A percentile compares a stretch with the other conserved stretches of the same genome.
These are phyloP conservation scores for Penstemon davidsonii DNA, from an alignment of 257 asterid species.

Conservation along the genomic window DNA sequence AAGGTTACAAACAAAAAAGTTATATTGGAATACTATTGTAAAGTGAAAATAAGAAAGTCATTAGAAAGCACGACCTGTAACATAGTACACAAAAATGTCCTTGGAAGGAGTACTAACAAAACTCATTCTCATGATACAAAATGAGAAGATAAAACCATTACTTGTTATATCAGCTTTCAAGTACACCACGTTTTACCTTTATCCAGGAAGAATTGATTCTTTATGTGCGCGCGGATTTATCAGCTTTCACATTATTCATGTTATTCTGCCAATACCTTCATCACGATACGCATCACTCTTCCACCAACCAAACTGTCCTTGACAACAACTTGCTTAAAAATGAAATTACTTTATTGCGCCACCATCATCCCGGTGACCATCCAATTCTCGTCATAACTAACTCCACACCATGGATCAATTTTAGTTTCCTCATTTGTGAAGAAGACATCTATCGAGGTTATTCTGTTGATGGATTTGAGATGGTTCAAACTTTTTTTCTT, in stretches of 20 bases:
- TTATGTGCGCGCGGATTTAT: constrained; percentile 79
- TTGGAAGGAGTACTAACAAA: not conserved
- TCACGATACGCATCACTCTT: constrained; percentile 31
- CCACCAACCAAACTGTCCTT: constrained; percentile 14
- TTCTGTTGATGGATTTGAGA: too few species aligned
- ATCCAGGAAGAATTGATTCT: constrained; percentile 84
- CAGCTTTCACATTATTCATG: constrained; percentile 97
- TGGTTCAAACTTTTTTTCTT: too few species aligned
- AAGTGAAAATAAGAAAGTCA: constrained; percentile 15
- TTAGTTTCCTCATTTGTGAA: too few species aligned
- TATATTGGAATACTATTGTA: constrained; percentile 27
- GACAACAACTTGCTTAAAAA: constrained; percentile 15
- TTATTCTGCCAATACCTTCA: constrained; percentile 98
- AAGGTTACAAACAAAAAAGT: constrained; percentile 24
- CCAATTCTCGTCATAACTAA: constrained; percentile 83
- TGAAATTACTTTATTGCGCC: constrained; percentile 83
- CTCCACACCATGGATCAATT: constrained; percentile 94
- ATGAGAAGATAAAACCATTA: not conserved
- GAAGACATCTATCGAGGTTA: too few species aligned
- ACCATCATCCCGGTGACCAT: constrained; percentile 99
- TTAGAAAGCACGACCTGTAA: too few species aligned
- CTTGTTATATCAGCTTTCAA: constrained; percentile 16
- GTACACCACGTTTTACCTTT: constrained; percentile 57
- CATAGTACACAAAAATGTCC: not conserved
- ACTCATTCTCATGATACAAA: not conserved